Base-by-base conservation (phyloP, 139 green algal genomes). In the Auxenochlorella pyrenoidosa region DNA sequence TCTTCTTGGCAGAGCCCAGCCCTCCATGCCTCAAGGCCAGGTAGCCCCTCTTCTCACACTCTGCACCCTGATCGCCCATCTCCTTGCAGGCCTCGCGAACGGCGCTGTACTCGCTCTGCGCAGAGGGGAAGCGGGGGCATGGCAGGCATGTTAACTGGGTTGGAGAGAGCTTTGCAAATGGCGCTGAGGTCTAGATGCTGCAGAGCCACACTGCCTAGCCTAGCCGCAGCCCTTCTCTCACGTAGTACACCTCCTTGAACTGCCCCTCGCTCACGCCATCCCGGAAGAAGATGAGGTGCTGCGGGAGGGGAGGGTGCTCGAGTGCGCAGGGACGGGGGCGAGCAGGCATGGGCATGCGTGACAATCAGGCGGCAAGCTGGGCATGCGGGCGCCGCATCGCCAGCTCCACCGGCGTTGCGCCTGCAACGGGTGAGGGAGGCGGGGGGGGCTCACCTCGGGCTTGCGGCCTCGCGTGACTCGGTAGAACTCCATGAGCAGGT, bases 201-300 rank as follows among this genome's bases (percentile, higher is more conserved):
- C n/a, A n/a, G n/a, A n/a, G n/a, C n/a, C n/a, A n/a, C n/a, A n/a
- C 28, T 41, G 30, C 66, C n/a, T 0, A 73, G 32, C 66, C 16
- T 2, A 41, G 66, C 40, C 21, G 2, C 58, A 34, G 18, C 47
- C n/a, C 30, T 32, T 3, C 5, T 30, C 78, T 83, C 78, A 83
- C 78, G 19, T 58, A 78, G 47, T 86, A 85, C 66, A 98, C 94
- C 82, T 95, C 80, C 38, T 94, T 85, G 89, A 98, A 98, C 91
- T 98, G 95, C 0, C 96, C 95, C 86, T 98, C 96, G 47, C 78
- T 92, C 21, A 98, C 95, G 36, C 96, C 89, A n/a, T 95, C 93
- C 28, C 90, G 82, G 72, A 90, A 90, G 68, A 93, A 90, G 60
- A 95, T 86, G 47, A 93, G 82, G 47, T 89, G 79, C 88, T 78